Percentiles rank a stretch among this genome's conserved stretches.
Evolutionary conservation across 345 rosid genomes (phyloP).

Genomic region (Noccaea bulbosa): DNA sequence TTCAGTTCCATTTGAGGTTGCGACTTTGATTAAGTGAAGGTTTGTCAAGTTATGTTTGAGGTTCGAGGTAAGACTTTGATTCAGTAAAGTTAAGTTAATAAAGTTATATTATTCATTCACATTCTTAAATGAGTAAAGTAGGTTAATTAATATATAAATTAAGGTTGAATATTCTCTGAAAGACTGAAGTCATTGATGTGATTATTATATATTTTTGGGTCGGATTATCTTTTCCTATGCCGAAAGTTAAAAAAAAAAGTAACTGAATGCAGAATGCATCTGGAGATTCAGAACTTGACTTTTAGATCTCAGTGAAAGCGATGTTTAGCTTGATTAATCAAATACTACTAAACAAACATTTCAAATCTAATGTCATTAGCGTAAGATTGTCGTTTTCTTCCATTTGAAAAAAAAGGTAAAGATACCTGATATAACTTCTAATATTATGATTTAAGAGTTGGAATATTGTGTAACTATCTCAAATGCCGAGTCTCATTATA

Average conservation of each 20-base stretch:
- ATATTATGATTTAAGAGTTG: neutral
- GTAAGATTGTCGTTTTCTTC: slow-evolving; percentile 25
- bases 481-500: neutral
- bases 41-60: too few species aligned
- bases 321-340: slow-evolving; percentile 36
- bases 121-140: neutral
- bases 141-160: neutral
- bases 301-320: slow-evolving; percentile 36
- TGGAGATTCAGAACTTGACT: slow-evolving; percentile 26
- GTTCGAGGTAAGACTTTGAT: neutral
- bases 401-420: slow-evolving; percentile 4
- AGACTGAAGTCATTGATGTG: slow-evolving; percentile 25
- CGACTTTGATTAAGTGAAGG: slow-evolving; percentile 29
- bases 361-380: slow-evolving; percentile 14
- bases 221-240: slow-evolving; percentile 31
- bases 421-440: neutral
- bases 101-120: slow-evolving; percentile 13
- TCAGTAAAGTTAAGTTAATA: slow-evolving; percentile 12
- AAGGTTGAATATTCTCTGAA: slow-evolving; percentile 27
- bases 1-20: slow-evolving; percentile 23
- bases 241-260: slow-evolving; percentile 31
- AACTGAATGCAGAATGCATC: slow-evolving; percentile 32
- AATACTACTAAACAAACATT: slow-evolving; percentile 23
- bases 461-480: neutral
- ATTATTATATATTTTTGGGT: slow-evolving; percentile 1